Evolutionary conservation across 2,329 filamentous ascomycete species (phyloP), one percentile per base, ranked within the genome.

Genomic region (Graphilbum fragrans): DNA sequence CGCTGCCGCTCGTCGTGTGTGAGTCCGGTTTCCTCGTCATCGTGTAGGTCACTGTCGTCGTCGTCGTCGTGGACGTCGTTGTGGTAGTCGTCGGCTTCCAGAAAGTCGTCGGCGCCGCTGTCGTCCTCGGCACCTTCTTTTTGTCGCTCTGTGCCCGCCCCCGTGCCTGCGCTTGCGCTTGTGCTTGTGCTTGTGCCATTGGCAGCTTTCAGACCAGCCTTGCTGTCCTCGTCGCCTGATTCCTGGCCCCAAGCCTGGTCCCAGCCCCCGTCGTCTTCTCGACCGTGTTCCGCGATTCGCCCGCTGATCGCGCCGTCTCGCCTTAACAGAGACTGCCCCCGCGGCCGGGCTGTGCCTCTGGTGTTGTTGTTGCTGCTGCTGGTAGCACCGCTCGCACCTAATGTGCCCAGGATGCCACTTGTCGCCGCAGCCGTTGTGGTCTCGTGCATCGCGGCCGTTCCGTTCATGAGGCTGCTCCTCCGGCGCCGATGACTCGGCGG

Each of bases 11-110:
- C 83, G 53, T 77, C 74, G 46, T 73, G 71, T 31, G 86, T 93
- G 50, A 95, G 66, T 1, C 87, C 88, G 2, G 84, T 85, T 68
- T 95, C 88, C 63, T 94, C 88, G 55, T 95, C 88, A 52, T 90
- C 84, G 46, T 84, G 77, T 22, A 84, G 58, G 37, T 82, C 22
- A 78, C 79, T 83, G 10, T n/a, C 76, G 23, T 84, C 58, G 36
- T 82, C 83, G 49, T 86, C 80, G 50, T 86, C 82, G 1, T n/a
- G n/a, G n/a, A n/a, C n/a, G n/a, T n/a, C n/a, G n/a, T n/a, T n/a
- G n/a, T n/a, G n/a, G n/a, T 87, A 87, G 3, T 83, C 23, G 23
- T 12, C 23, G 23, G 23, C 23, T 7, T 7, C 23, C 23, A 12
- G 23, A 27, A 27, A 27, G 12, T 27, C 25, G 25, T 7, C 25